phyloP scores from a whole-genome alignment of 495 filamentous ascomycete species.

The Penicillium antarcticum region DNA sequence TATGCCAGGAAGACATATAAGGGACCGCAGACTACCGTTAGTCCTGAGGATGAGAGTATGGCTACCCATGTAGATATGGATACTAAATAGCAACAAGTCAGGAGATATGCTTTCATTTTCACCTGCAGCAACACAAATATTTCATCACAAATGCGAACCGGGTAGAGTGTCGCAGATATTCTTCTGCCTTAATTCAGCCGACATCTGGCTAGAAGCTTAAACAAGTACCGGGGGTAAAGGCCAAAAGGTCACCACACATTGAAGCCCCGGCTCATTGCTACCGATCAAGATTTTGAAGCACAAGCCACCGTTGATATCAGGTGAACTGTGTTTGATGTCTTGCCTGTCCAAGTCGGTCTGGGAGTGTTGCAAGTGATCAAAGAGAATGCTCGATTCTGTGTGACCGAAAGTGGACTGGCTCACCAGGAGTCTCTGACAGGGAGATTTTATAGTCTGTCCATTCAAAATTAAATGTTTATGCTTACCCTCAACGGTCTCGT shows the following conservation, averaged over 20 bases:
- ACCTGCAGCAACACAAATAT: no score
- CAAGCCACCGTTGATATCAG: constrained; percentile 27
- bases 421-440: no score
- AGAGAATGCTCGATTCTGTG: no score
- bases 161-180: constrained; percentile 6
- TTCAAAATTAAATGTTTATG: no score
- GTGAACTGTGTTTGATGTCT: constrained; percentile 28
- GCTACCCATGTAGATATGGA: neutral
- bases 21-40: constrained; percentile 65
- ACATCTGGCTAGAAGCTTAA: constrained; percentile 23
- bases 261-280: constrained; percentile 23
- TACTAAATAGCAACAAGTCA: neutral
- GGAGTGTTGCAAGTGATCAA: no score
- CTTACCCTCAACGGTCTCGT: no score
- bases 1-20: constrained; percentile 69
- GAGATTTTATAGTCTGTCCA: no score
- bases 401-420: constrained; percentile 35
- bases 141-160: neutral
- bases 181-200: constrained; percentile 18
- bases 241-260: constrained; percentile 26
- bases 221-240: constrained; percentile 22
- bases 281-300: constrained; percentile 23
- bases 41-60: constrained; percentile 22
- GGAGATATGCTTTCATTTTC: no score
- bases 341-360: constrained; percentile 41